A percentile compares a stretch with the other conserved stretches of the same genome.
These are phyloP conservation scores for Globisporangium middletonii DNA, from an alignment of 352 stramenopile genomes.

Conservation along the genomic window DNA sequence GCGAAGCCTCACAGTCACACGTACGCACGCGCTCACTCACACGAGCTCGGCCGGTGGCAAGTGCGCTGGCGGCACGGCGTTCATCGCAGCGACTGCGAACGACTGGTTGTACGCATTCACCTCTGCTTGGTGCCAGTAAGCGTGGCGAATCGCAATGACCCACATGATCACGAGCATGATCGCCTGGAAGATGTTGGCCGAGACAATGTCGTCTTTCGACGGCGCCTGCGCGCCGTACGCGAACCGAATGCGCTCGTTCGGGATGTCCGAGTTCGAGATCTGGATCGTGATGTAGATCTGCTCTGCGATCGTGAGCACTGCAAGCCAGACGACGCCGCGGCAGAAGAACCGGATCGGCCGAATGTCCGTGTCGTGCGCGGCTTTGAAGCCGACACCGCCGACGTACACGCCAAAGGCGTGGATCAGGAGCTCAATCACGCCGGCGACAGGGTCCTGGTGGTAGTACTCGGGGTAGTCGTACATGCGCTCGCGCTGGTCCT, in stretches of 20 bases:
- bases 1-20: background rate
- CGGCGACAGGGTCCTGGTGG: constrained; percentile 67
- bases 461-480: constrained; percentile 80
- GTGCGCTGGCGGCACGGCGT: constrained; percentile 63
- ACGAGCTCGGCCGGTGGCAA: constrained; percentile 48
- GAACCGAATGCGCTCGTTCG: constrained; percentile 62
- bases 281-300: constrained; percentile 83
- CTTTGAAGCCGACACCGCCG: constrained; percentile 82
- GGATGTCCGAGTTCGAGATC: constrained; percentile 71
- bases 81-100: constrained; percentile 76
- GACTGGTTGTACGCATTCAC: constrained; percentile 80
- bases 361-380: constrained; percentile 82
- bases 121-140: constrained; percentile 67
- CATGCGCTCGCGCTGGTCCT: constrained; percentile 44
- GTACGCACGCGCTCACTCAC: constrained; percentile 12
- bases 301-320: constrained; percentile 66
- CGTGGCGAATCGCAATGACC: constrained; percentile 74
- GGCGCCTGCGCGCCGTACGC: constrained; percentile 67
- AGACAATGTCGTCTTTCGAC: constrained; percentile 82
- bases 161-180: constrained; percentile 84
- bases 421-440: constrained; percentile 60
- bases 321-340: constrained; percentile 70
- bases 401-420: constrained; percentile 84
- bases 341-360: constrained; percentile 82
- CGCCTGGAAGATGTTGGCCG: constrained; percentile 79